phyloP scores from a whole-genome alignment of 202 grass and related monocot species.

The Carex arenaria region DNA sequence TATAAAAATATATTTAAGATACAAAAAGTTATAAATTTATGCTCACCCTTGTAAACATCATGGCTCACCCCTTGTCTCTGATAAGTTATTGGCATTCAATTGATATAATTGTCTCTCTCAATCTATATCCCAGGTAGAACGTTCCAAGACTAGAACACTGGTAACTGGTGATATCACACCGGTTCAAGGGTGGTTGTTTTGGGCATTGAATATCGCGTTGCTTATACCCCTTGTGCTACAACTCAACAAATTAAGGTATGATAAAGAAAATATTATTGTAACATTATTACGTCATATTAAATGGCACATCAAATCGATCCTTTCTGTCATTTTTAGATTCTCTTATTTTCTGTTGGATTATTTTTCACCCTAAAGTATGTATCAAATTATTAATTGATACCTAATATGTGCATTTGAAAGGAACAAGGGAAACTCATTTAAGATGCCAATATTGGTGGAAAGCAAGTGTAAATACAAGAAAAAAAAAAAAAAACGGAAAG shows the following conservation, averaged over 20 bases:
- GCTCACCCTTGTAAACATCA: too few species aligned
- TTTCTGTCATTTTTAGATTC: not conserved
- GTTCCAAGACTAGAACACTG: conserved; percentile 29
- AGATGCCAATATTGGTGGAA: not conserved
- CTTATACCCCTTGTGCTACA: not conserved
- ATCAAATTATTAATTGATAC: too few species aligned
- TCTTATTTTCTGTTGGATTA: not conserved
- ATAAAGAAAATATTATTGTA: not conserved
- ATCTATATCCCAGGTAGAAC: conserved; percentile 26
- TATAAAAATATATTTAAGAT: too few species aligned
- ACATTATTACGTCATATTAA: not conserved
- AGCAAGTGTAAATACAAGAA: not conserved
- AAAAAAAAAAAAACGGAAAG: not conserved
- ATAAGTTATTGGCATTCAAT: not conserved
- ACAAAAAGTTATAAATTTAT: too few species aligned
- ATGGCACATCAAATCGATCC: not conserved
- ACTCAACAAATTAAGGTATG: conserved; percentile 6
- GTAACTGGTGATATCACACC: conserved; percentile 32
- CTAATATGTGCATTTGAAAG: not conserved
- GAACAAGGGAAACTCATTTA: not conserved
- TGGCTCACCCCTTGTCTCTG: too few species aligned
- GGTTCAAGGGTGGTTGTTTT: conserved; percentile 28
- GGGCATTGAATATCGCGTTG: not conserved
- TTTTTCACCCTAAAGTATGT: not conserved
- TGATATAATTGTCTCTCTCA: not conserved